Evolutionary conservation across 73 alveolate species (phyloP).

Genomic region (Paramecium pentaurelia): DNA sequence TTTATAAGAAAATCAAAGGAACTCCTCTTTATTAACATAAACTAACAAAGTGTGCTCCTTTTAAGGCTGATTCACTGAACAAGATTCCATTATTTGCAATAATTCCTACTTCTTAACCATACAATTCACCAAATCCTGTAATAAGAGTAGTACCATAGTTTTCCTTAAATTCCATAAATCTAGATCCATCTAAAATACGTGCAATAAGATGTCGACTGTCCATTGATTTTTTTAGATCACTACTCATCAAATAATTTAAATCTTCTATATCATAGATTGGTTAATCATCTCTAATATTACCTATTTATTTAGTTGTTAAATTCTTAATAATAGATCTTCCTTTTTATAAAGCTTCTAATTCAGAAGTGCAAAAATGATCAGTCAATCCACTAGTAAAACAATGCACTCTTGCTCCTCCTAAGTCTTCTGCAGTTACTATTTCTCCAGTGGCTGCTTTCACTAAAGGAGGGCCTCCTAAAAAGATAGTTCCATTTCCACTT

Average conservation of each 20-base stretch:
- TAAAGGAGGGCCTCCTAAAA: constrained; percentile 96
- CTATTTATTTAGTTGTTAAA: constrained; percentile 44
- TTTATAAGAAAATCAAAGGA: constrained; percentile 87
- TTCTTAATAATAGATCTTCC: constrained; percentile 74
- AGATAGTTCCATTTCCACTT: constrained; percentile 92
- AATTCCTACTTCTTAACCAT: constrained; percentile 91
- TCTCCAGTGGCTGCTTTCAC: constrained; percentile 98
- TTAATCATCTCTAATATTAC: constrained; percentile 67
- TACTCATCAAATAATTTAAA: constrained; percentile 76
- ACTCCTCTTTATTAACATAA: constrained; percentile 90
- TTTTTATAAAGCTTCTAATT: constrained; percentile 73
- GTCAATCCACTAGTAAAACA: constrained; percentile 89
- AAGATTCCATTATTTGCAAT: constrained; percentile 93
- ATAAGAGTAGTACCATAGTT: constrained; percentile 83
- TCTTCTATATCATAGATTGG: constrained; percentile 84
- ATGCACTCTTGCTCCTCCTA: constrained; percentile 95
- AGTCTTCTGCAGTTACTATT: constrained; percentile 85
- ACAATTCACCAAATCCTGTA: constrained; percentile 88
- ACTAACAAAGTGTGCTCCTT: constrained; percentile 94
- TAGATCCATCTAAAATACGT: constrained; percentile 89
- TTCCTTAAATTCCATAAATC: constrained; percentile 92
- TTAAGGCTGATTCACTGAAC: constrained; percentile 87
- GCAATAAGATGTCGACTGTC: constrained; percentile 80
- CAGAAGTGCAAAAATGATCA: constrained; percentile 89
- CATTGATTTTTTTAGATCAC: constrained; percentile 67